Evolutionary conservation across 495 filamentous ascomycete species (phyloP), one percentile per base, ranked within the genome.

Genomic region (Aspergillus avenaceus): DNA sequence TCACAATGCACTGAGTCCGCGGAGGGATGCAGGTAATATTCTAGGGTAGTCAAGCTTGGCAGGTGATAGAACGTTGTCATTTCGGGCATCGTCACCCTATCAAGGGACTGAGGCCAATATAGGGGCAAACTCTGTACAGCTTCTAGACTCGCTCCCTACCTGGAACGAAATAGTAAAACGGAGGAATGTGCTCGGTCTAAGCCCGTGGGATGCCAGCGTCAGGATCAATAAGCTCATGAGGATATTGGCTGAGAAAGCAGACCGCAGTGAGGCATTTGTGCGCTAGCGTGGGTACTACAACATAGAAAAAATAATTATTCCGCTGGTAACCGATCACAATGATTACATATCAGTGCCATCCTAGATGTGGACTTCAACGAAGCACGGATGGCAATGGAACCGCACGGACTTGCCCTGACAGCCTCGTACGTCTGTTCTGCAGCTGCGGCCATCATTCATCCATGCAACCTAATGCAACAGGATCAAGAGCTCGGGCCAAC

Each of bases 401-500:
- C 25, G 51, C 50, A 53, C 50, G 32, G 44, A 53, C 50, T 27
- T 19, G 50, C 51, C 51, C 51, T 48, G 51, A 24, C 51, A 53
- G 44, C 22, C 13, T 42, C 3, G 1, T 21, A 19, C 23, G 27
- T 46, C 5, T 18, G 22, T 16, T 42, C 29, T 29, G 29, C 41
- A 27, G 11, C 41, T 41, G 29, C 41, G n/a, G 6, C 13, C 29
- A 41, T 41, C 7, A 9, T 41, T 24, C 46, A 47, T 21, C 16
- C 5, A 38, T 38, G 34, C 34, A 38, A 38, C 34, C 16, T 38
- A 38, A 38, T 38, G 34, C 34, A 38, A 38, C 34, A 8, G 21
- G 16, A 38, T 38, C 34, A 14, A 24, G 21, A 38, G 16, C 14
- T 37, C 18, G 29, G 37, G 22, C 37, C 13, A 34, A 50, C 44